These are phyloP conservation scores for Podaxis carcinomalis DNA, from an alignment of 768 basidiomycete species.

Conservation along the genomic window DNA sequence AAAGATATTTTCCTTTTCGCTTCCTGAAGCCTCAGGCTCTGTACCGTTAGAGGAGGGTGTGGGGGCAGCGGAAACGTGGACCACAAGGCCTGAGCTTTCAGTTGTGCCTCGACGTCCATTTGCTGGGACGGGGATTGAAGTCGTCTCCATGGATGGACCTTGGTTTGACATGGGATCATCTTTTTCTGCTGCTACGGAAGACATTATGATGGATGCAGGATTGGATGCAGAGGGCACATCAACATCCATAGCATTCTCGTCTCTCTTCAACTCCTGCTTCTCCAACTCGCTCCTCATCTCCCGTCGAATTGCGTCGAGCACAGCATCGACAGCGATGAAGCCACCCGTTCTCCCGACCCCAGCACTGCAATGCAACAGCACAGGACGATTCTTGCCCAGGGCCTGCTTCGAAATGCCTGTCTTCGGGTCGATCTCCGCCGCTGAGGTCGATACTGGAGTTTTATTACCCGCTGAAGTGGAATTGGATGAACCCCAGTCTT, in stretches of 20 bases:
- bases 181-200: conserved; percentile 6
- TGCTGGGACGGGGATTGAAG: not conserved
- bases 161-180: not conserved
- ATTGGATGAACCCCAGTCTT: conserved; percentile 10
- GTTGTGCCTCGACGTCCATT: not conserved
- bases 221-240: conserved; percentile 13
- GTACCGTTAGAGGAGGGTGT: conserved; percentile 8
- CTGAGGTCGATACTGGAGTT: conserved; percentile 5
- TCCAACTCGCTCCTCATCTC: conserved; percentile 37
- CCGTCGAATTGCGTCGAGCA: conserved; percentile 68
- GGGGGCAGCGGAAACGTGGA: conserved; percentile 26
- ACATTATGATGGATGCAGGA: not conserved
- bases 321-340: conserved; percentile 85
- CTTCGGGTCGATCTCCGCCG: conserved; percentile 42
- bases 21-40: conserved; percentile 8
- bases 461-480: conserved; percentile 2
- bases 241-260: conserved; percentile 26
- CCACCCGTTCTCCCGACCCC: conserved; percentile 95
- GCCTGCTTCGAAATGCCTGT: conserved; percentile 56
- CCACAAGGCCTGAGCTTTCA: conserved; percentile 15
- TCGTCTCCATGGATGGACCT: not conserved
- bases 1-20: conserved; percentile 11
- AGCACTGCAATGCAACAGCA: conserved; percentile 87
- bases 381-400: conserved; percentile 46
- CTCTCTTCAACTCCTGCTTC: conserved; percentile 16